Conservation (phyloP, 1,284 basidiomycete species). For the Malassezia equina region DNA sequence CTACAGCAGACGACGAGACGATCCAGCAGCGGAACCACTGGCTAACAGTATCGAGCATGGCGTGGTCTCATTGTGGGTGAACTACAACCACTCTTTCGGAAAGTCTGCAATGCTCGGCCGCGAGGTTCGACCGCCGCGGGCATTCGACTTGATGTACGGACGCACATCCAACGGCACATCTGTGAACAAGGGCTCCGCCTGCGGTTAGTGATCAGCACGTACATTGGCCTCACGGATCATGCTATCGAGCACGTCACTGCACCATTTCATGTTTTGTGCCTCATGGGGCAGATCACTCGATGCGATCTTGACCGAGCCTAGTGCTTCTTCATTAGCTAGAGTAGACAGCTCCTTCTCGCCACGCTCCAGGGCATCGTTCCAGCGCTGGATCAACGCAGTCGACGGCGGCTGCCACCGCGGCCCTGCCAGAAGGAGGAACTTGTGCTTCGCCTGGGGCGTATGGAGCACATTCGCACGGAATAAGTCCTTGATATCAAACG, state of each 20-base stretch:
- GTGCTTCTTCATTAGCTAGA: neutral
- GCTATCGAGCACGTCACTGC: constrained; percentile 48
- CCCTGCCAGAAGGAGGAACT: constrained; percentile 49
- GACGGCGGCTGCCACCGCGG: constrained; percentile 23
- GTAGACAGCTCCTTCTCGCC: neutral
- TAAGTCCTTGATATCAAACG: constrained; percentile 33
- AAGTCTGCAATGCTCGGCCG: constrained; percentile 39
- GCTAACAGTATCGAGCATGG: constrained; percentile 22
- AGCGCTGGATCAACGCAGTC: neutral
- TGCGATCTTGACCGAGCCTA: constrained; percentile 44
- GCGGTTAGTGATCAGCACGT: neutral
- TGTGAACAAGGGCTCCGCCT: neutral
- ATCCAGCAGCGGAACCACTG: constrained; percentile 23
- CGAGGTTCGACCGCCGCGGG: constrained; percentile 20
- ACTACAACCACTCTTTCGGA: constrained; percentile 47
- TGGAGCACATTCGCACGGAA: constrained; percentile 22
- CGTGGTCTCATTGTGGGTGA: constrained; percentile 12
- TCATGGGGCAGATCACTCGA: constrained; percentile 47
- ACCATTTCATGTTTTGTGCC: constrained; percentile 50
- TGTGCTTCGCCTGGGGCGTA: constrained; percentile 36
- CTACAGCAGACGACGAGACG: constrained; percentile 17
- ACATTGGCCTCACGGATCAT: constrained; percentile 47
- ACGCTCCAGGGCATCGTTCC: constrained; percentile 6
- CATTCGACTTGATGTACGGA: constrained; percentile 13
- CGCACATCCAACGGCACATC: constrained; percentile 47